Evolutionary conservation across 768 basidiomycete species (phyloP), one percentile per base, ranked within the genome.

Genomic region (Mycena kentingensis): DNA sequence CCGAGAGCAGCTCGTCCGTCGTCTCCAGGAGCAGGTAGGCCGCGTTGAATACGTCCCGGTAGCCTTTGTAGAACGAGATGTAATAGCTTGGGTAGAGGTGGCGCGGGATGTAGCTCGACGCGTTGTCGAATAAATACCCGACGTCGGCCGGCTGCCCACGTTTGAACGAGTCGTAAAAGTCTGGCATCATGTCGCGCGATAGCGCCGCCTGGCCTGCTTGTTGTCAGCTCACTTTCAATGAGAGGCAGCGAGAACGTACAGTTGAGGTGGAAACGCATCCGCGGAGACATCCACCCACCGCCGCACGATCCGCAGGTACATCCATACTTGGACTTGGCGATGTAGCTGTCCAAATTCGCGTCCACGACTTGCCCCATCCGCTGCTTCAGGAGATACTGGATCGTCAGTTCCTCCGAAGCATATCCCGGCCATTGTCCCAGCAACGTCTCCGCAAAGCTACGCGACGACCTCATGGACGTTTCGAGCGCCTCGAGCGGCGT

Each of bases 41-140:
- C 13, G 37, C 57, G 13, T 55, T 24, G 37, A 69, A 49, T n/a
- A 68, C 61, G 32, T 54, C 52, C 34, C 61, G 55, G 56, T 65
- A 67, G 19, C 67, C 68, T 22, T 63, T 51, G 46, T 67, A 68
- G 39, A 69, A 64, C 15, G 65, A 50, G 24, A 60, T 51, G 54
- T 49, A 61, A 19, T 60, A 31, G 21, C 38, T 53, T 7, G 34
- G 45, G 22, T 58, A 47, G 39, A 55, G 53, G 4, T 38, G 25
- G 3, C 53, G 34, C 3, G 57, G 58, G 11, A 60, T 38, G 51
- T 48, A 56, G 15, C 37, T 35, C 25, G n/a, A 39, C 26, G 29
- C 39, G 21, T 39, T 29, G 19, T 48, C 32, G 22, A 43, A 18
- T 31, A 60, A 52, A 24, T 37, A 7, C n/a, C n/a, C 13, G 15